Evolutionary conservation across 768 basidiomycete genomes (phyloP).

Genomic region (Boletus reticuloceps): DNA sequence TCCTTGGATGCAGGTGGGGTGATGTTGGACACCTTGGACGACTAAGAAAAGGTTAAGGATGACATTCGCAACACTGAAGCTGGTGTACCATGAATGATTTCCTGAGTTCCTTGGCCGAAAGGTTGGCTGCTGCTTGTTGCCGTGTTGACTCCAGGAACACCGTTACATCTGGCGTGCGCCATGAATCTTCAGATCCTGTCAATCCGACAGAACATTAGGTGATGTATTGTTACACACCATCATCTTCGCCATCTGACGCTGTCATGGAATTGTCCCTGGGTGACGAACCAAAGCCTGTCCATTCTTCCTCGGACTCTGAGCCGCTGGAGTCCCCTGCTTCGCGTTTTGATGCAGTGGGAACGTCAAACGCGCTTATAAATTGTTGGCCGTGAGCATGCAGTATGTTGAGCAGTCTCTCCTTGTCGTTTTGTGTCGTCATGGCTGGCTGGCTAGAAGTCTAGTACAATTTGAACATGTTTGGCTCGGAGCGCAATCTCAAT

Average conservation of each 20-base stretch:
- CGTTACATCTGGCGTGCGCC: constrained; percentile 45
- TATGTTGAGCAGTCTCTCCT: constrained; percentile 35
- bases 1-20: constrained; percentile 23
- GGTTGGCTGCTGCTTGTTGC: constrained; percentile 15
- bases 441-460: background rate
- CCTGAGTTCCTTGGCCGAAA: constrained; percentile 41
- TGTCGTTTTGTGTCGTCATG: constrained; percentile 20
- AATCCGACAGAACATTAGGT: background rate
- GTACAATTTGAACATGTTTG: constrained; percentile 8
- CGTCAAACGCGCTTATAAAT: constrained; percentile 43
- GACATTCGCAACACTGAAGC: background rate
- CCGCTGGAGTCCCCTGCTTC: constrained; percentile 17
- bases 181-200: constrained; percentile 37
- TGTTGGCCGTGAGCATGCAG: constrained; percentile 46
- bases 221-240: constrained; percentile 12
- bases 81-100: constrained; percentile 73
- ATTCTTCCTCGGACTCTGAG: constrained; percentile 38
- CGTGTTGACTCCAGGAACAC: constrained; percentile 49
- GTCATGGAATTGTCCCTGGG: background rate
- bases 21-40: constrained; percentile 72
- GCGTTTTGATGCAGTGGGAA: constrained; percentile 16
- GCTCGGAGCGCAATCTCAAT: background rate
- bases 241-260: constrained; percentile 18
- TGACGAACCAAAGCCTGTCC: constrained; percentile 36
- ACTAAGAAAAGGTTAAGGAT: constrained; percentile 42